Percentiles rank a stretch among this genome's conserved stretches.
Conservation (phyloP, 257 asterid genomes). For the Nicotiana paniculata region DNA sequence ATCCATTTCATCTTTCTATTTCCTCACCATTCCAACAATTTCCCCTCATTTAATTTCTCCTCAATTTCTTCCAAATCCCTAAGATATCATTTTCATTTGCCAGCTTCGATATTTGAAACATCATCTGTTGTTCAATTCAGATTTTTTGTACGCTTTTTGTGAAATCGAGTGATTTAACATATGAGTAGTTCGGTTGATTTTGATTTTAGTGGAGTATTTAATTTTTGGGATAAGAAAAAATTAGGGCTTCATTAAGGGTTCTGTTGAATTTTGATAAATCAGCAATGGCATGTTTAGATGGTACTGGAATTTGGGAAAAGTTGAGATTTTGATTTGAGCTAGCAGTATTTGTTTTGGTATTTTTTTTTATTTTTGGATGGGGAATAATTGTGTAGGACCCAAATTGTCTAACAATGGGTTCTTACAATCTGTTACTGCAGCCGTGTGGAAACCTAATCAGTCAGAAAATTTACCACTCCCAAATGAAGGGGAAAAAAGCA, state of each 20-base stretch:
- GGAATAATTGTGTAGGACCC: constrained; percentile 70
- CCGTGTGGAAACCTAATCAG: constrained; percentile 51
- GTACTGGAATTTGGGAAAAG: constrained; percentile 11
- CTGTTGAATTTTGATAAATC: background rate
- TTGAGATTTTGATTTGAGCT: constrained; percentile 16
- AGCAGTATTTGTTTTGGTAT: constrained; percentile 7
- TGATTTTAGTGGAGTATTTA: background rate
- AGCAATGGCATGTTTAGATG: background rate
- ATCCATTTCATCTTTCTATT: constrained; percentile 6
- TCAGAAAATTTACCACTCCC: constrained; percentile 43
- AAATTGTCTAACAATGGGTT: constrained; percentile 60
- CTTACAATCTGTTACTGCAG: constrained; percentile 68
- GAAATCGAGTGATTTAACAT: background rate
- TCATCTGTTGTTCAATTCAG: background rate
- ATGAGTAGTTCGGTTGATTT: background rate
- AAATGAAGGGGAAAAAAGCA: constrained; percentile 25
- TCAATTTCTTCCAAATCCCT: no score
- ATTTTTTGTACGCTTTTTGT: background rate
- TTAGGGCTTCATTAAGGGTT: background rate
- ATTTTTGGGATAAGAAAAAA: background rate
- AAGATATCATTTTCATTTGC: background rate
- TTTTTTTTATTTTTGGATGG: constrained; percentile 29
- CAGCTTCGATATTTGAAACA: background rate
- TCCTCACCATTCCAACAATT: background rate
- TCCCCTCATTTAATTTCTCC: background rate